Base-by-base conservation (phyloP, 208 protist species). In the Leishmania aethiopica region DNA sequence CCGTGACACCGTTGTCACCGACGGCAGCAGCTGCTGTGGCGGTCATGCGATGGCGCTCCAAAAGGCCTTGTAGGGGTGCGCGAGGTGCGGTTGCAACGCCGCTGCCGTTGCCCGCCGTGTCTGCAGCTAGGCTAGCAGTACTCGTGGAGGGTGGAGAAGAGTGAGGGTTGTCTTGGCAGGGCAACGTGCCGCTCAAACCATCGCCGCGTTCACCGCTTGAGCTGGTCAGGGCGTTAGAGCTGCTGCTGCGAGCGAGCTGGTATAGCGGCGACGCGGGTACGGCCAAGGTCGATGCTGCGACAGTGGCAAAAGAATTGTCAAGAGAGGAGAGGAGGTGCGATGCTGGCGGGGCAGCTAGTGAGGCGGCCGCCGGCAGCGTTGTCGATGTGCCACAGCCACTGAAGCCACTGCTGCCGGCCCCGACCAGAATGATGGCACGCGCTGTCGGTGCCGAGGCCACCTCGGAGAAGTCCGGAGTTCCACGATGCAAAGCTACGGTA, bases 321-420 rank as follows among this genome's bases (percentile, higher is more conserved):
- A 86, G 78, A 59, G 83, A 86, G 51, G 83, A 86, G 13, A 74
- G 83, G 47, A 86, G 75, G 64, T 77, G 80, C 0, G 77, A 80
- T 32, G 25, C 74, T 10, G 72, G 70, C 11, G 71, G 10, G 28
- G 77, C 60, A 55, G 60, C 32, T n/a, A 45, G 62, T 37, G 74
- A 40, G 22, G 70, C 19, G 17, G 57, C 32, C 7, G 51, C 40
- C 8, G 32, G 73, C 35, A 60, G n/a, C 73, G 73, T 42, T n/a
- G 73, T 28, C 51, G 73, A 55, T 35, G 32, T 3, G 2, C 35
- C 73, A 37, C 32, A 4, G 71, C 28, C 47, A n/a, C 57, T 75
- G 71, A 75, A 77, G 73, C 19, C 53, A 32, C 49, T 66, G 75
- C 75, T 64, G 25, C 49, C 75, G 32, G 55, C 22, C 19, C 83